Conservation (phyloP, 1,284 basidiomycete species). For the Moesziomyces globuligerus region DNA sequence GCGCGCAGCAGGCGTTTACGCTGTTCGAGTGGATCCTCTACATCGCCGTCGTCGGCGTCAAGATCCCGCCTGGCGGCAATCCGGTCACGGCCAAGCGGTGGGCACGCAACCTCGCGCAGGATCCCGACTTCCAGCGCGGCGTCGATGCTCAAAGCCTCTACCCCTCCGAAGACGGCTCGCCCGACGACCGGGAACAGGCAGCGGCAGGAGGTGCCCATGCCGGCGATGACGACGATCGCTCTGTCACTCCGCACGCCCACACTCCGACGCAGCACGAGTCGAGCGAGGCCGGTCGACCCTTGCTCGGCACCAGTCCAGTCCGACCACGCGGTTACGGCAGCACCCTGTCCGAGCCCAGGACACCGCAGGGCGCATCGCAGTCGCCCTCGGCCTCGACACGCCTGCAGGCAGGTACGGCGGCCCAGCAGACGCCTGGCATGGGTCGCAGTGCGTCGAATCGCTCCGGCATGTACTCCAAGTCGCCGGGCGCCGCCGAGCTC, state of each 20-base stretch:
- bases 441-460: slow-evolving; percentile 29
- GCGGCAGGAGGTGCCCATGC: neutral
- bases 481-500: slow-evolving; percentile 35
- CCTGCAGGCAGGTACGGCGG: slow-evolving; percentile 3
- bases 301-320: slow-evolving; percentile 17
- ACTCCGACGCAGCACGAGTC: slow-evolving; percentile 22
- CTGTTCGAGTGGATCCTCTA: slow-evolving; percentile 48
- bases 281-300: slow-evolving; percentile 19
- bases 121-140: slow-evolving; percentile 30
- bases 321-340: slow-evolving; percentile 29
- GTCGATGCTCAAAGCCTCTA: slow-evolving; percentile 38
- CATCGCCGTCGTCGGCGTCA: slow-evolving; percentile 50
- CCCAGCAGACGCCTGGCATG: slow-evolving; percentile 5
- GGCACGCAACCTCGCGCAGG: slow-evolving; percentile 25
- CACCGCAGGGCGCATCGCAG: slow-evolving; percentile 17
- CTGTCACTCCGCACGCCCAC: too few relatives aligned
- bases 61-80: slow-evolving; percentile 47
- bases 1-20: slow-evolving; percentile 38
- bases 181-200: neutral
- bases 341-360: slow-evolving; percentile 17
- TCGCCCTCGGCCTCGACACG: slow-evolving; percentile 1
- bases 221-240: slow-evolving; percentile 9
- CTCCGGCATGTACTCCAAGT: slow-evolving; percentile 30
- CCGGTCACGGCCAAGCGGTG: slow-evolving; percentile 39
- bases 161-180: slow-evolving; percentile 23